phyloP scores from a whole-genome alignment of 192 early-diverging fungal genomes.

The Podila epicladia region DNA sequence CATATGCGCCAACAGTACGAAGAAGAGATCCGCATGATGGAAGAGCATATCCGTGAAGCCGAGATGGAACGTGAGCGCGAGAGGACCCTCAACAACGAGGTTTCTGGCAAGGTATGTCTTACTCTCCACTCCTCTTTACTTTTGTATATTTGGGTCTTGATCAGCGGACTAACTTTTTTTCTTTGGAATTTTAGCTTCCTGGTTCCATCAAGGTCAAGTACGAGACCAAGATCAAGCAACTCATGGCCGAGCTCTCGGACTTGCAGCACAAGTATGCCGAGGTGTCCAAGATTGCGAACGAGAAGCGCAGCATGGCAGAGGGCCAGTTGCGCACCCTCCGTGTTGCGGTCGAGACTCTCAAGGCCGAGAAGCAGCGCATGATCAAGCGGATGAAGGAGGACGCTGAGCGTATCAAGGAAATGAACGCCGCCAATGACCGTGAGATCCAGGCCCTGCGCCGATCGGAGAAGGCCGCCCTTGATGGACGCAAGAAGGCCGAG shows the following conservation, averaged over 20 bases:
- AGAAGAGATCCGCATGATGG: constrained; percentile 69
- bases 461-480: constrained; percentile 61
- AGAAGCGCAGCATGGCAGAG: constrained; percentile 64
- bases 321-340: constrained; percentile 68
- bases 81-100: constrained; percentile 54
- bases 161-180: neutral
- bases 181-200: constrained; percentile 34
- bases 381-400: constrained; percentile 80
- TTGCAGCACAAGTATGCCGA: constrained; percentile 65
- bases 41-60: constrained; percentile 70
- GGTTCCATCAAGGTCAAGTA: constrained; percentile 62
- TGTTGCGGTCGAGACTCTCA: constrained; percentile 75
- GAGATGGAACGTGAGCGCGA: constrained; percentile 66
- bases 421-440: constrained; percentile 63
- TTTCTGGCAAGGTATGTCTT: constrained; percentile 29
- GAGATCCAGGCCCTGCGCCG: constrained; percentile 68
- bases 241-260: constrained; percentile 62
- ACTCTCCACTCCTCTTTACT: neutral
- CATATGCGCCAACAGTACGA: constrained; percentile 75
- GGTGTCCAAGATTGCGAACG: constrained; percentile 59
- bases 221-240: constrained; percentile 65
- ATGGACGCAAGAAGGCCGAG: constrained; percentile 63
- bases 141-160: neutral
- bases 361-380: constrained; percentile 80
- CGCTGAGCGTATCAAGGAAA: constrained; percentile 66